Percentiles rank a stretch among this genome's conserved stretches.
Conservation (phyloP, 1,139 yeast genomes). For the Ogataea hybrid region DNA sequence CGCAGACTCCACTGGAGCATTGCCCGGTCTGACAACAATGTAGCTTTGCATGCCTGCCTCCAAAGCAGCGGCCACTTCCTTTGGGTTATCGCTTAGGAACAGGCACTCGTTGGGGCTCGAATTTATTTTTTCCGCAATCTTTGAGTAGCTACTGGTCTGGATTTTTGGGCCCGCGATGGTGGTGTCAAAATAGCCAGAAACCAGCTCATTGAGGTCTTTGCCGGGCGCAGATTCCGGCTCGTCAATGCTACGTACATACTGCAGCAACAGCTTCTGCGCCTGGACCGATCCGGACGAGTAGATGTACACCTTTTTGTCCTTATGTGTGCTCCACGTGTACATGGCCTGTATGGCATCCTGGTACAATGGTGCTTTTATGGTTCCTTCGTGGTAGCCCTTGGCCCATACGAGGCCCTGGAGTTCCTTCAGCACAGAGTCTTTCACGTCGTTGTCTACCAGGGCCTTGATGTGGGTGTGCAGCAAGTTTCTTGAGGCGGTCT, state of each 20-base stretch:
- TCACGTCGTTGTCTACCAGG: slow-evolving; percentile 66
- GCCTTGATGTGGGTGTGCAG: slow-evolving; percentile 44
- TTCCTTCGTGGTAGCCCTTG: slow-evolving; percentile 71
- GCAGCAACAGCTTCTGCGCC: slow-evolving; percentile 79
- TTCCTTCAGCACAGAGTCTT: slow-evolving; percentile 73
- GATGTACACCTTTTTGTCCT: slow-evolving; percentile 49
- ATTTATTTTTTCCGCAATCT: slow-evolving; percentile 51
- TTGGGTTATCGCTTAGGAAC: slow-evolving; percentile 74
- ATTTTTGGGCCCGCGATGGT: slow-evolving; percentile 77
- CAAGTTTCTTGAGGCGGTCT: slow-evolving; percentile 5
- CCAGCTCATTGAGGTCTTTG: slow-evolving; percentile 49
- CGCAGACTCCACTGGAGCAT: slow-evolving; percentile 47
- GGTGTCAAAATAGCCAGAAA: slow-evolving; percentile 80
- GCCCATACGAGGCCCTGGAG: slow-evolving; percentile 87
- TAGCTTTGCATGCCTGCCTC: slow-evolving; percentile 59
- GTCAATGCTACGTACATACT: slow-evolving; percentile 45
- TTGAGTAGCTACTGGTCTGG: slow-evolving; percentile 54
- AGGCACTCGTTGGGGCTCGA: slow-evolving; percentile 36
- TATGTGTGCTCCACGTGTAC: slow-evolving; percentile 33
- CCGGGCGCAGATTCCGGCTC: slow-evolving; percentile 23
- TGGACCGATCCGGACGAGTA: slow-evolving; percentile 91
- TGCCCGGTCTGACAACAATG: slow-evolving; percentile 75
- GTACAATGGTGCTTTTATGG: slow-evolving; percentile 74
- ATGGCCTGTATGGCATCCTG: slow-evolving; percentile 67
- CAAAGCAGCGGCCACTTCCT: slow-evolving; percentile 70